These are phyloP conservation scores for Tribonema minus DNA, from an alignment of 108 stramenopile genomes.

Conservation along the genomic window DNA sequence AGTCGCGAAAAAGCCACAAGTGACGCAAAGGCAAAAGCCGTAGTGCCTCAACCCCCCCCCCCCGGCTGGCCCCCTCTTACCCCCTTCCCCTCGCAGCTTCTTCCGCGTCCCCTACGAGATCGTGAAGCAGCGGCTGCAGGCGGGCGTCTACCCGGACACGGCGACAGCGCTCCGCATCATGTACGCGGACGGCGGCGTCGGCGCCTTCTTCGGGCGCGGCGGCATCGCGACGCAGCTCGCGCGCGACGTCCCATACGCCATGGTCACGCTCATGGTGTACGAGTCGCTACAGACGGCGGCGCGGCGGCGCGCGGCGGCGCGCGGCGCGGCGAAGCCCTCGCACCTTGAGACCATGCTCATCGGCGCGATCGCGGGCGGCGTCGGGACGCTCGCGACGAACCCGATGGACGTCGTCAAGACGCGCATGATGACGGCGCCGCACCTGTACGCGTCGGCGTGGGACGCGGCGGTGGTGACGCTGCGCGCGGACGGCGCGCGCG, in stretches of 20 bases:
- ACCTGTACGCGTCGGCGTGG: conserved; percentile 25
- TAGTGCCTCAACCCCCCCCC: too few relatives aligned
- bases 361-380: conserved; percentile 81
- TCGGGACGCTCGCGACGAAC: conserved; percentile 79
- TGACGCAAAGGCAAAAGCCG: too few relatives aligned
- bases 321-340: conserved; percentile 2
- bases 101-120: conserved; percentile 91
- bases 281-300: conserved; percentile 68
- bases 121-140: conserved; percentile 86
- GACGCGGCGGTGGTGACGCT: conserved; percentile 38
- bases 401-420: conserved; percentile 91
- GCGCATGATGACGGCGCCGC: conserved; percentile 71
- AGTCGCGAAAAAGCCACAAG: too few relatives aligned
- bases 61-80: too few relatives aligned
- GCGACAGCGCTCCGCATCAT: conserved; percentile 63
- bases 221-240: conserved; percentile 80
- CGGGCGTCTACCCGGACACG: conserved; percentile 68
- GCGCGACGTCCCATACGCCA: conserved; percentile 91
- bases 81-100: conserved; percentile 47
- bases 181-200: conserved; percentile 59
- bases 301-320: background rate
- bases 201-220: conserved; percentile 76
- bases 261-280: conserved; percentile 80
- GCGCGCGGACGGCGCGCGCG: conserved; percentile 46
- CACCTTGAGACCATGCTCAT: conserved; percentile 69